These are phyloP conservation scores for Fusarium albosuccineum DNA, from an alignment of 2,329 filamentous ascomycete genomes.

Conservation along the genomic window DNA sequence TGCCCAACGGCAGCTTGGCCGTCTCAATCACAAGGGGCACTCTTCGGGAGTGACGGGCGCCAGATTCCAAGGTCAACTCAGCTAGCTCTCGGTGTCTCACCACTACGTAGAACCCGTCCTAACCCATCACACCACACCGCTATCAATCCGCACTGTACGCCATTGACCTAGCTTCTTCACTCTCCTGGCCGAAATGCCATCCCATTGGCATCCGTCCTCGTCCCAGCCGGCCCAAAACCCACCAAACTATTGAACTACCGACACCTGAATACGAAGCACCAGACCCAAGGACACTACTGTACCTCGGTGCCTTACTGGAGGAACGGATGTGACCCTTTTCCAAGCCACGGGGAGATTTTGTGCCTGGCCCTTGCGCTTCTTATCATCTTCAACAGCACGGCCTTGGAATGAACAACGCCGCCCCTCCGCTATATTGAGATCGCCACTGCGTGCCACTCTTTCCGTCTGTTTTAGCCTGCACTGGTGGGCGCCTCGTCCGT, in stretches of 20 bases:
- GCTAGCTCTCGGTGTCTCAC: constrained; percentile 19
- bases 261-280: constrained; percentile 15
- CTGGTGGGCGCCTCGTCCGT: constrained; percentile 10
- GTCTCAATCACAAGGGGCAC: background rate
- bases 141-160: constrained; percentile 39
- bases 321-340: background rate
- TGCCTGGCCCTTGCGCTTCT: constrained; percentile 17
- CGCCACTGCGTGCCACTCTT: constrained; percentile 22
- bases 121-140: constrained; percentile 13
- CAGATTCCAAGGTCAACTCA: constrained; percentile 12
- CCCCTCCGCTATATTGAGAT: constrained; percentile 37
- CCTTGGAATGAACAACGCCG: constrained; percentile 30
- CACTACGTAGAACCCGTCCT: constrained; percentile 4
- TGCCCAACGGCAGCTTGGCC: background rate
- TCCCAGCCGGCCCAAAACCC: constrained; percentile 9
- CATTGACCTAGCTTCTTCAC: constrained; percentile 2
- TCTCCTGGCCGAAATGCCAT: constrained; percentile 3
- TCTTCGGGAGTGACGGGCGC: background rate
- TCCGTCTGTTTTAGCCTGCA: constrained; percentile 25
- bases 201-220: constrained; percentile 18
- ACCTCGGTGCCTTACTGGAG: background rate
- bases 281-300: too few relatives aligned
- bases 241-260: constrained; percentile 10
- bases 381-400: constrained; percentile 20
- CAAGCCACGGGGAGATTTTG: constrained; percentile 8